These are phyloP conservation scores for Globisporangium yorkense DNA, from an alignment of 352 stramenopile species.

Conservation along the genomic window DNA sequence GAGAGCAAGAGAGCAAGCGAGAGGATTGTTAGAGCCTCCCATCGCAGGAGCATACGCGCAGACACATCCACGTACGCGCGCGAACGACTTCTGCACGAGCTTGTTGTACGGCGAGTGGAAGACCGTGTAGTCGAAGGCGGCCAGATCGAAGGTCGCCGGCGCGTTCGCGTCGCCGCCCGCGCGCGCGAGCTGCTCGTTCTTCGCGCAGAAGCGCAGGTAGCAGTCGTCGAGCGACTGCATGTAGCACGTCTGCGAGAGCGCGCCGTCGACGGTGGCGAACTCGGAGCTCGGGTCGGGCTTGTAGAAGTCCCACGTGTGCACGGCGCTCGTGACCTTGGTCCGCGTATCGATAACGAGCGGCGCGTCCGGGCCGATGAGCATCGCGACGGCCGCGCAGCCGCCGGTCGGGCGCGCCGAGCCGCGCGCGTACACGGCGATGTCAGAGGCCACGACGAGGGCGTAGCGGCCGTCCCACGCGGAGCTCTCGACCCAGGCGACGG, in stretches of 20 bases:
- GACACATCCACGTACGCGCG: constrained; percentile 48
- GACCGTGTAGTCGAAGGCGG: constrained; percentile 88
- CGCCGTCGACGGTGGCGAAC: constrained; percentile 95
- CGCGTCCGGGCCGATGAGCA: constrained; percentile 95
- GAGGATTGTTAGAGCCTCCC: too few relatives aligned
- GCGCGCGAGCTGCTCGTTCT: constrained; percentile 36
- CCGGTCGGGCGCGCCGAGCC: constrained; percentile 87
- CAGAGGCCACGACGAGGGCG: constrained; percentile 93
- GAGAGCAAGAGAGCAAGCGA: too few relatives aligned
- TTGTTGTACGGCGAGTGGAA: constrained; percentile 99
- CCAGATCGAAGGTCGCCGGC: constrained; percentile 40
- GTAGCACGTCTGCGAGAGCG: constrained; percentile 94
- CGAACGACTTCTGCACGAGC: constrained; percentile 95
- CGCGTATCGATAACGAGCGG: constrained; percentile 89
- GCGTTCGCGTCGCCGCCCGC: not conserved
- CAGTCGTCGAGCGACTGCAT: constrained; percentile 93
- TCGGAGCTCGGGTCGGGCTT: constrained; percentile 91
- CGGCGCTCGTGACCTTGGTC: constrained; percentile 88
- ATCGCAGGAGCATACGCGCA: not conserved
- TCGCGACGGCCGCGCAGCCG: constrained; percentile 92
- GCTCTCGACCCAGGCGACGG: constrained; percentile 94
- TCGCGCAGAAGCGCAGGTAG: constrained; percentile 89
- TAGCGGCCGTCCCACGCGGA: constrained; percentile 91
- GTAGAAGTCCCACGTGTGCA: constrained; percentile 98
- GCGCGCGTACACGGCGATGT: constrained; percentile 96